Conservation (phyloP, 1,284 basidiomycete genomes). For the Exobasidium cylindrosporum region DNA sequence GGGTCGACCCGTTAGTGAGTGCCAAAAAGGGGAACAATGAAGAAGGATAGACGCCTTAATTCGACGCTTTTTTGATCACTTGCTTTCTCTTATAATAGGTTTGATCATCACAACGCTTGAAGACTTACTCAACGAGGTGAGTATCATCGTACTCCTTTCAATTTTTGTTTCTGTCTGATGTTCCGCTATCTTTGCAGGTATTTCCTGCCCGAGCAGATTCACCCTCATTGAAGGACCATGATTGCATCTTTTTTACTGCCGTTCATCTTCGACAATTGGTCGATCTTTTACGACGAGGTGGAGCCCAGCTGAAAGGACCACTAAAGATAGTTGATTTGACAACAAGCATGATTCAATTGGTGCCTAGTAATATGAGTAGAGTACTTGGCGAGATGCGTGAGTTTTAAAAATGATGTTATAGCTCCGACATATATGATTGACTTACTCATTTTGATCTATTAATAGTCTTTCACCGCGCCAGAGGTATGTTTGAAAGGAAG, state of each 20-base stretch:
- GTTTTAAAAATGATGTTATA: background rate
- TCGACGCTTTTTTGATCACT: background rate
- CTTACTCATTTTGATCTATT: background rate
- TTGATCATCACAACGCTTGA: conserved; percentile 3
- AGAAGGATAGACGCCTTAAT: background rate
- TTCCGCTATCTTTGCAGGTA: background rate
- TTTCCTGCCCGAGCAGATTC: conserved; percentile 2
- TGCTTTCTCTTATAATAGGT: background rate
- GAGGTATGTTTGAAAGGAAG: background rate
- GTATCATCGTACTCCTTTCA: background rate
- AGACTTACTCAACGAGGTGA: conserved; percentile 13
- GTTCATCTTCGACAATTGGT: conserved; percentile 11
- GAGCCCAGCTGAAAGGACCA: conserved; percentile 16
- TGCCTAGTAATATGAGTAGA: conserved; percentile 1
- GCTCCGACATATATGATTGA: background rate
- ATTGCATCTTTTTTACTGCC: conserved; percentile 5
- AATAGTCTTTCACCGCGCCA: background rate
- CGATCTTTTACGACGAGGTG: conserved; percentile 6
- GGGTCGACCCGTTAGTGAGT: conserved; percentile 18
- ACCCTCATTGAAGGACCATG: background rate
- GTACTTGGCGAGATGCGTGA: conserved; percentile 7
- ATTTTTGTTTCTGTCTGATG: background rate
- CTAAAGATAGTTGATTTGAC: conserved; percentile 13
- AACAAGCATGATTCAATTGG: conserved; percentile 12
- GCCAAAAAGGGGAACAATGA: conserved; percentile 1